Base-by-base conservation (phyloP, 306 rosid genomes). In the Pyrus communis region DNA sequence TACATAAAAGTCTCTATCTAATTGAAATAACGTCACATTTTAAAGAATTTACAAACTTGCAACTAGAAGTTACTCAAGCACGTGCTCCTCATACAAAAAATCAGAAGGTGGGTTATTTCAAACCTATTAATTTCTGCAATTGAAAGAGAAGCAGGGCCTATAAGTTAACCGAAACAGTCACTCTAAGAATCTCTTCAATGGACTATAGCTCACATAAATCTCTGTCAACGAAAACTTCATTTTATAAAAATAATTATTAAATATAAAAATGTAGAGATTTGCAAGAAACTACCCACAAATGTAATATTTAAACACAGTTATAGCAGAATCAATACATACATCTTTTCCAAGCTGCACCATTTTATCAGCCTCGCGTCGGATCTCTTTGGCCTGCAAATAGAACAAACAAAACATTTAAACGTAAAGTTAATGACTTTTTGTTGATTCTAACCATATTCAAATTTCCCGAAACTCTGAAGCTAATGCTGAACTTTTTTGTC, bases 321-420 rank as follows among this genome's bases (percentile, higher is more conserved):
- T 7, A 21, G 23, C 45, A 60, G 14, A 21, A 19, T 21, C 25
- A 18, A 73, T 12, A 19, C 85, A 25, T 21, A 89, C 98, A 88
- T 95, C 97, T 89, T 95, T 95, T 73, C 99, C 97, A 76, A 95
- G 91, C 73, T 85, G 90, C 18, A 95, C 97, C 99, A 95, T 95
- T 21, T 84, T 88, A 84, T 95, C 99, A 5, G 97, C 99, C 45
- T 87, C 84, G 65, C 99, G 88, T n/a, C 97, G 87, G 18, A 95
- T 7, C 87, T 95, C 99, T 71, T 95, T 95, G 15, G 99, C 99
- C 98, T 93, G 55, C 22, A 78, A 71, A 78, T 58, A 60, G 19
- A 46, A 19, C 42, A 18, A 10, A 80, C 30, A 70, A 31, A 10
- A 52, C 46, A 60, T 69, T 66, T 27, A 55, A 21, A 28, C 33